These are phyloP conservation scores for Diversispora eburnea DNA, from an alignment of 192 early-diverging fungal species.

Conservation along the genomic window DNA sequence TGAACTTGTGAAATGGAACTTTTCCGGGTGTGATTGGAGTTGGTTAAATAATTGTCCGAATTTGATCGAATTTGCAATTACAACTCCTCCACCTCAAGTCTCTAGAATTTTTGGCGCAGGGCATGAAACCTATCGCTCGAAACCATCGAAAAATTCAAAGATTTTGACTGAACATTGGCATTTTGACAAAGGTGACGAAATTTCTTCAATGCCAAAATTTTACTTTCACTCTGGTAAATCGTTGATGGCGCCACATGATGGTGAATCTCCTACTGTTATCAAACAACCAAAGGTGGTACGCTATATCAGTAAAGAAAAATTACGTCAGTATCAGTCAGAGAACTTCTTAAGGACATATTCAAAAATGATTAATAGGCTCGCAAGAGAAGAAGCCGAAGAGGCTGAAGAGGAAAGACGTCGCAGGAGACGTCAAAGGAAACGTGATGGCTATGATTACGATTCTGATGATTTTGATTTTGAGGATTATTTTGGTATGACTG, in stretches of 20 bases:
- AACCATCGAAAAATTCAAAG: constrained; percentile 22
- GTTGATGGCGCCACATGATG: background rate
- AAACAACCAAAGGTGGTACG: background rate
- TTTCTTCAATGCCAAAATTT: constrained; percentile 11
- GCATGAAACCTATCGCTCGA: constrained; percentile 9
- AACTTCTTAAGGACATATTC: too few species aligned
- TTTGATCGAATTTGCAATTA: constrained; percentile 25
- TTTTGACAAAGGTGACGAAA: constrained; percentile 8
- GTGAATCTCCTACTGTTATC: background rate
- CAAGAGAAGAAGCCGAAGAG: too few species aligned
- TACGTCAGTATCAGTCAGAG: too few species aligned
- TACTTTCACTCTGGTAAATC: constrained; percentile 1
- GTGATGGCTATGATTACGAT: too few species aligned
- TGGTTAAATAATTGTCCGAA: background rate
- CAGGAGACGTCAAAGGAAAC: too few species aligned
- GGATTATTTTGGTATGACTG: too few species aligned
- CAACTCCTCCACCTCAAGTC: too few species aligned
- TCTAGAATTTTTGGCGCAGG: constrained; percentile 5
- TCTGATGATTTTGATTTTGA: too few species aligned
- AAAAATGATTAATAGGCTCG: too few species aligned
- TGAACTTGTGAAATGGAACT: constrained; percentile 28
- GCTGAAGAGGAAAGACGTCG: too few species aligned
- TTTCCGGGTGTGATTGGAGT: constrained; percentile 5
- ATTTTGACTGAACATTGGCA: constrained; percentile 24
- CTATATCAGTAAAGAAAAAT: too few species aligned